Evolutionary conservation across 345 rosid genomes (phyloP).

Genomic region (Pugionium dolabratum): DNA sequence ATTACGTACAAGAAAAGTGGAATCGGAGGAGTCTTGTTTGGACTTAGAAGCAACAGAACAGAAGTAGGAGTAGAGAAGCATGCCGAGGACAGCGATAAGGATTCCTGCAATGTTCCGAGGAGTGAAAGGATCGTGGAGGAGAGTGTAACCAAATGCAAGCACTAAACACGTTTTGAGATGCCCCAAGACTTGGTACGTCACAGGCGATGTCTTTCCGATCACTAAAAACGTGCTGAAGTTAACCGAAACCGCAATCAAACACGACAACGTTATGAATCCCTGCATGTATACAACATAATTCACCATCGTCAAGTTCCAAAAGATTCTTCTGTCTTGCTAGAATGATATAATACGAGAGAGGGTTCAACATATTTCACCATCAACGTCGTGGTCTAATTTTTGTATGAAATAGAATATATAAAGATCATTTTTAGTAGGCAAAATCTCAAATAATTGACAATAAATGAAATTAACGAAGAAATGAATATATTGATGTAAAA

Average conservation of each 20-base stretch:
- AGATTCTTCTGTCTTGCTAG: not conserved
- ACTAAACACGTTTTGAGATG: conserved; percentile 96
- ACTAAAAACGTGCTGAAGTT: conserved; percentile 98
- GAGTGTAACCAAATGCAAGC: conserved; percentile 83
- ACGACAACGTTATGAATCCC: conserved; percentile 82
- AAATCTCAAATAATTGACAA: not conserved
- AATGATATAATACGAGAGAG: not conserved
- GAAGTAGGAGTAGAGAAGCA: conserved; percentile 90
- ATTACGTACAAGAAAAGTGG: conserved; percentile 58
- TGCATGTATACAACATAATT: conserved; percentile 40
- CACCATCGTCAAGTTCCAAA: not conserved
- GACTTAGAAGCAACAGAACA: conserved; percentile 74
- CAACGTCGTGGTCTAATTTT: too few species aligned
- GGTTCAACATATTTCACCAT: too few species aligned
- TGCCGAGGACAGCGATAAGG: conserved; percentile 77
- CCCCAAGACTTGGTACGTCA: conserved; percentile 96
- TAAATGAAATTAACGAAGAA: not conserved
- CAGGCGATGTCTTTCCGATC: conserved; percentile 98
- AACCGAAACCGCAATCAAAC: conserved; percentile 88
- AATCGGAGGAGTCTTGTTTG: conserved; percentile 68
- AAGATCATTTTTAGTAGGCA: too few species aligned
- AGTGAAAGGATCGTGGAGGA: conserved; percentile 90
- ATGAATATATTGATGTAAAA: conserved; percentile 13
- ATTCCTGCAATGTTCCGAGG: conserved; percentile 83
- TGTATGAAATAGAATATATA: too few species aligned